Percentiles rank a stretch among this genome's conserved stretches.
These are phyloP conservation scores for Blastobotrys proliferans DNA, from an alignment of 1,139 yeast genomes.

Conservation along the genomic window DNA sequence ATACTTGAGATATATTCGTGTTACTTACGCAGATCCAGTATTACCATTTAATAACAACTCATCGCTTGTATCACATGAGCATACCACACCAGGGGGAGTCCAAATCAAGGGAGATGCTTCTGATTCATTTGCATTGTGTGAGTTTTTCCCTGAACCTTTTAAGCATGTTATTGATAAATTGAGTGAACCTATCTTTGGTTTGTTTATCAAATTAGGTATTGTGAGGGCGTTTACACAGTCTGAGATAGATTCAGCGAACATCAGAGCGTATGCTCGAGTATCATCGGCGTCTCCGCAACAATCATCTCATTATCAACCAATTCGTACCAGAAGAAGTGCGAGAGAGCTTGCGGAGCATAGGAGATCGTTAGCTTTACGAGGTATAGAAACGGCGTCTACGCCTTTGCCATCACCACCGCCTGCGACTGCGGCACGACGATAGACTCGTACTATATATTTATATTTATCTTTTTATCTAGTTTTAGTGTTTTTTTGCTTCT, in stretches of 20 bases:
- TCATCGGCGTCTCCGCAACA: conserved; percentile 12
- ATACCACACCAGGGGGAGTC: conserved; percentile 28
- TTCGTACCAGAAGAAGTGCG: conserved; percentile 14
- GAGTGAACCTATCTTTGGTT: conserved; percentile 14
- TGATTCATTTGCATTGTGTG: conserved; percentile 76
- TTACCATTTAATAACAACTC: conserved; percentile 27
- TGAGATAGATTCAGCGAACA: conserved; percentile 25
- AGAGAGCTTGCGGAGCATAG: conserved; percentile 73
- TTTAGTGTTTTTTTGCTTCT: too few species aligned
- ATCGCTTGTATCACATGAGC: conserved; percentile 9
- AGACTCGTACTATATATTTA: neutral
- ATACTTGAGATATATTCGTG: conserved; percentile 73
- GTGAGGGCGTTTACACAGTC: conserved; percentile 20
- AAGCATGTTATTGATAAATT: conserved; percentile 43
- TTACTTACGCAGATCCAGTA: conserved; percentile 35
- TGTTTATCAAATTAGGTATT: conserved; percentile 15
- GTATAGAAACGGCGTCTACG: conserved; percentile 47
- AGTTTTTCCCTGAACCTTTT: conserved; percentile 63
- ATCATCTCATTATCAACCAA: too few species aligned
- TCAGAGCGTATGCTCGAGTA: conserved; percentile 23
- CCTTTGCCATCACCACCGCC: neutral
- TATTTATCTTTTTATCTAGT: too few species aligned
- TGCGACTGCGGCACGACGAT: neutral
- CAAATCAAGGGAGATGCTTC: conserved; percentile 79
- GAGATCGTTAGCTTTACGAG: conserved; percentile 79